Evolutionary conservation across 257 asterid genomes (phyloP), one percentile per base, ranked within the genome.

Genomic region (Solanum lycopersicoides): DNA sequence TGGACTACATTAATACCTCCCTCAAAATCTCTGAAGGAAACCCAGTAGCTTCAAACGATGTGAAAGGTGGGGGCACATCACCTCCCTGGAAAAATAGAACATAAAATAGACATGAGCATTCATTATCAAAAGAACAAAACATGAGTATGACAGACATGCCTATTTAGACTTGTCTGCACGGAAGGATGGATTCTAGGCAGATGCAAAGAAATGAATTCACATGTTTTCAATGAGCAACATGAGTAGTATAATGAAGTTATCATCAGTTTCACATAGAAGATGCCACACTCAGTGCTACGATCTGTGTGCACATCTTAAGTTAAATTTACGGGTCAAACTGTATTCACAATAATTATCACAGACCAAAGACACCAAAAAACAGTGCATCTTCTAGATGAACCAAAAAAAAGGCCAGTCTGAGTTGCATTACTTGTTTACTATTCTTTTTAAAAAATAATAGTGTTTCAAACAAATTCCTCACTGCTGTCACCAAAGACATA

Each of bases 21-120:
- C 95, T 93, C 84, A 97, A 87, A 87, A 97, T 89, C 93, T 97
- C 99, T 10, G 96, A n/a, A 59, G 99, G 93, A 88, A 97, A 92
- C 34, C 96, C 98, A 87, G 98, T 88, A 89, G 94, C 93, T 87
- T 92, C 95, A 92, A 96, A 97, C 69, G 98, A 92, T 83, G 89
- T 87, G 89, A 96, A 91, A 25, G 99, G 99, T 86, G 89, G 94
- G 84, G 98, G 98, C 35, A 96, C 98, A 90, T 92, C 90, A 86
- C 91, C 94, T 92, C 99, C 99, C 99, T 97, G 85, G 84, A 87
- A 88, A 82, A 82, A 76, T 82, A 82, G 37, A 53, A 25, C 60
- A 37, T 44, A 68, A 50, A 15, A 42, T 82, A 76, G 72, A 35
- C 84, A 80, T 37, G 63, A 16, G 23, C n/a, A 77, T n/a, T 65